A percentile compares a stretch with the other conserved stretches of the same genome.
Evolutionary conservation across 345 rosid species (phyloP).

Genomic region (Alliaria petiolata): DNA sequence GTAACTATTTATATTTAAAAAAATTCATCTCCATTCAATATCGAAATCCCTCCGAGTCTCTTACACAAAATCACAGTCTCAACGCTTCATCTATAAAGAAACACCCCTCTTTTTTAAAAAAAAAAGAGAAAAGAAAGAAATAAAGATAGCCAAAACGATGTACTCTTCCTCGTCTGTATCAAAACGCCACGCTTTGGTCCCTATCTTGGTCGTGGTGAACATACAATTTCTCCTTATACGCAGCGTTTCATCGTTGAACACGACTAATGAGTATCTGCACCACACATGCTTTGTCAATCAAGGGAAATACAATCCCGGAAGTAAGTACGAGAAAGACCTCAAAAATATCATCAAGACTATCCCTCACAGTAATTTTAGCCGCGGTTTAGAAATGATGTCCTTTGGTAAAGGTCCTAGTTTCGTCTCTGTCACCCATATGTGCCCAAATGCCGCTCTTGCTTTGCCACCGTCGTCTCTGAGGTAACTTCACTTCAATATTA

Average conservation of each 20-base stretch:
- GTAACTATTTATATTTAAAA: neutral
- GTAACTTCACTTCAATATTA: constrained; percentile 8
- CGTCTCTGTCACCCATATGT: constrained; percentile 38
- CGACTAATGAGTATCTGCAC: constrained; percentile 5
- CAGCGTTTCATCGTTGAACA: constrained; percentile 4
- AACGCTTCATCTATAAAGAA: neutral
- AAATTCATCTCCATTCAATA: neutral
- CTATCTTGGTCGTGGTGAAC: neutral
- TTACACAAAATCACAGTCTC: neutral
- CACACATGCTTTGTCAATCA: constrained; percentile 1
- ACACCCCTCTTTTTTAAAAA: too few species aligned
- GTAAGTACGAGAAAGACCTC: neutral
- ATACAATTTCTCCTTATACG: constrained; percentile 7
- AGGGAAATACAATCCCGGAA: constrained; percentile 18
- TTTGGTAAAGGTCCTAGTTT: constrained; percentile 20
- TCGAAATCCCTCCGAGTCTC: neutral
- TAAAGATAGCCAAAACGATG: neutral
- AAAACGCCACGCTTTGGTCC: neutral
- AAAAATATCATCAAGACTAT: neutral
- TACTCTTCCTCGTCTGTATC: neutral
- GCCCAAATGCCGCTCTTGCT: constrained; percentile 48
- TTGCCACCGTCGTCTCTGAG: constrained; percentile 26
- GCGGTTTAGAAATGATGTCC: constrained; percentile 28
- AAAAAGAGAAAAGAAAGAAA: too few species aligned
- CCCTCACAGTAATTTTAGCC: neutral